Percentiles rank a stretch among this genome's conserved stretches.
phyloP scores from a whole-genome alignment of 768 basidiomycete species.

The Gymnopilus junonius region DNA sequence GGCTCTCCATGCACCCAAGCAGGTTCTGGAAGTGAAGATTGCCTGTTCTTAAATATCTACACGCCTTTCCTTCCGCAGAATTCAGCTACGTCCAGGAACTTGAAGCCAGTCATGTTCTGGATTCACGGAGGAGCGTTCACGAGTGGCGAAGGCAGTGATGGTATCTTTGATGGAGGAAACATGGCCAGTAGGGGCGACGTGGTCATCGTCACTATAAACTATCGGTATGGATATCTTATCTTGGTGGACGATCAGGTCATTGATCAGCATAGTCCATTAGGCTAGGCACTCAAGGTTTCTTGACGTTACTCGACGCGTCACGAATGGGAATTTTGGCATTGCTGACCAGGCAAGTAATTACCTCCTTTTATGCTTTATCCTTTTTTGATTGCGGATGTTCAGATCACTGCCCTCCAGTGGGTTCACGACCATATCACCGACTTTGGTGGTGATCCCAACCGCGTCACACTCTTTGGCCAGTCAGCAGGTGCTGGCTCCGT shows the following conservation, averaged over 20 bases:
- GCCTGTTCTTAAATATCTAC: conserved; percentile 51
- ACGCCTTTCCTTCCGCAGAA: conserved; percentile 40
- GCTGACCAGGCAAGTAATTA: conserved; percentile 43
- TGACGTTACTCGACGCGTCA: conserved; percentile 43
- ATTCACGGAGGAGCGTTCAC: conserved; percentile 56
- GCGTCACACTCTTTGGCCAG: conserved; percentile 59
- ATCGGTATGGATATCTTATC: conserved; percentile 37
- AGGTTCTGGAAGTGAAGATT: conserved; percentile 40
- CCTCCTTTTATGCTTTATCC: not conserved
- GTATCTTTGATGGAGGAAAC: conserved; percentile 48
- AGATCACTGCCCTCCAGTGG: conserved; percentile 44
- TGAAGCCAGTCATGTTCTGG: conserved; percentile 53
- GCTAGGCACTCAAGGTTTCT: conserved; percentile 46
- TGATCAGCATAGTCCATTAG: conserved; percentile 22
- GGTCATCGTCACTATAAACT: conserved; percentile 46
- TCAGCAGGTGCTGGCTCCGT: conserved; percentile 56
- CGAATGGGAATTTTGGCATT: conserved; percentile 50
- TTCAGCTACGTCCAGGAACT: conserved; percentile 12
- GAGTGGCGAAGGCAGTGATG: conserved; percentile 41
- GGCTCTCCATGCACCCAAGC: conserved; percentile 36
- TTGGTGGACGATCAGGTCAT: conserved; percentile 37
- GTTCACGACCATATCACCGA: conserved; percentile 54
- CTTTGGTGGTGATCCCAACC: conserved; percentile 60
- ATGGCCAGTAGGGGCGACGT: conserved; percentile 46
- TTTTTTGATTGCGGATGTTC: not conserved